Conservation (phyloP, 2,329 filamentous ascomycete genomes). For the Calonectria pteridis region DNA sequence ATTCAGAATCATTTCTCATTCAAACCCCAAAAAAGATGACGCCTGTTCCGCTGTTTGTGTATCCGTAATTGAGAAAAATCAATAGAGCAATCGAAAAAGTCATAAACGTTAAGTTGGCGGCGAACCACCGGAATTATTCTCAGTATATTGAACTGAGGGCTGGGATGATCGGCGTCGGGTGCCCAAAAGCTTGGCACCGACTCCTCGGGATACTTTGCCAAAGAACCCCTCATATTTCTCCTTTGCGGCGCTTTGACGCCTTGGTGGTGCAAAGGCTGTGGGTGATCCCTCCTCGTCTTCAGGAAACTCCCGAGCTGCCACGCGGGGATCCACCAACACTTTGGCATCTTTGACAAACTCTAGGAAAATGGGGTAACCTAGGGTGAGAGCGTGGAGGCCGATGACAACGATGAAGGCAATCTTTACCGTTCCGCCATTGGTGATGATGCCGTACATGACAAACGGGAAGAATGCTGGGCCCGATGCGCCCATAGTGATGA, state of each 20-base stretch:
- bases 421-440: constrained; percentile 70
- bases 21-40: constrained; percentile 32
- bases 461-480: constrained; percentile 83
- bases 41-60: constrained; percentile 36
- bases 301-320: constrained; percentile 37
- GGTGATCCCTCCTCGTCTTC: constrained; percentile 38
- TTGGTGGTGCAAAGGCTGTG: constrained; percentile 28
- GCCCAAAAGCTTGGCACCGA: constrained; percentile 43
- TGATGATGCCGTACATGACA: constrained; percentile 76
- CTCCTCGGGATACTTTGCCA: constrained; percentile 40
- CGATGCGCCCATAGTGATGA: constrained; percentile 80
- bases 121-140: constrained; percentile 37
- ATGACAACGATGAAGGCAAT: constrained; percentile 75
- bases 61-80: constrained; percentile 15
- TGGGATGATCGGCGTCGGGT: constrained; percentile 48
- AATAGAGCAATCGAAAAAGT: constrained; percentile 25
- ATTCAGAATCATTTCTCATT: constrained; percentile 31
- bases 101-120: constrained; percentile 35
- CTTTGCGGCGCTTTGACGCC: constrained; percentile 29
- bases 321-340: constrained; percentile 54
- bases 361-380: constrained; percentile 64
- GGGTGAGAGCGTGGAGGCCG: constrained; percentile 59
- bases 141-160: constrained; percentile 47
- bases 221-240: constrained; percentile 40
- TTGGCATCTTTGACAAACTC: constrained; percentile 60